Base-by-base conservation (phyloP, 1,284 basidiomycete genomes). In the Meripilus lineatus region DNA sequence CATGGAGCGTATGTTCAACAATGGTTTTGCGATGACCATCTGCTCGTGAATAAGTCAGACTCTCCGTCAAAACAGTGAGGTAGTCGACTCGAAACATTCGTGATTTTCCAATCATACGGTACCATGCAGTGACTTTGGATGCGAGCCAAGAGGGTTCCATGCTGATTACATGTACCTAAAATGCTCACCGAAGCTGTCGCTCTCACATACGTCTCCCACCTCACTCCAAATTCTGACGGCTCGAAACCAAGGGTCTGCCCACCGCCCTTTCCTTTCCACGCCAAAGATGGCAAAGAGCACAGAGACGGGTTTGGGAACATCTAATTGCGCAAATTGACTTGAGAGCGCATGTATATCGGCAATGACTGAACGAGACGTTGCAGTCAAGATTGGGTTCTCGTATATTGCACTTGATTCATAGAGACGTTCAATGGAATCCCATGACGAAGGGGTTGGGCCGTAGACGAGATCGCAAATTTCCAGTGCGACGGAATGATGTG, bases 401-500 rank as follows among this genome's bases (percentile, higher is more conserved):
- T 88, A 88, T 48, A 80, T 72, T 45, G 84, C 84, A 59, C 74
- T 76, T 17, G 79, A 52, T 58, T 87, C 84, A 54, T 88, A 87
- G 53, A 81, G 77, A 44, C 74, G 69, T 52, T 77, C 75, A 1
- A 82, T 65, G 6, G 70, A 62, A 38, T 77, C 77, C 45, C 61
- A 73, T 51, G 53, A 73, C 62, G 47, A 68, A 53, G 35, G 69
- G 54, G 47, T 53, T 40, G 79, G 72, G 20, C 81, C 79, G 49
- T 84, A 84, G 41, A 85, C 79, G 38, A 76, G 72, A 43, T 80
- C 72, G 55, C 81, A 82, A 22, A 84, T 74, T 50, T 87, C 81
- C 13, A 83, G 60, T 5, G 82, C 75, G 2, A 77, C 78, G 2
- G 75, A 63, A 35, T 77, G 70, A 42, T 75, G 67, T 4, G 77